Percentiles rank a stretch among this genome's conserved stretches.
Conservation (phyloP, 345 rosid species). For the Microcos paniculata region DNA sequence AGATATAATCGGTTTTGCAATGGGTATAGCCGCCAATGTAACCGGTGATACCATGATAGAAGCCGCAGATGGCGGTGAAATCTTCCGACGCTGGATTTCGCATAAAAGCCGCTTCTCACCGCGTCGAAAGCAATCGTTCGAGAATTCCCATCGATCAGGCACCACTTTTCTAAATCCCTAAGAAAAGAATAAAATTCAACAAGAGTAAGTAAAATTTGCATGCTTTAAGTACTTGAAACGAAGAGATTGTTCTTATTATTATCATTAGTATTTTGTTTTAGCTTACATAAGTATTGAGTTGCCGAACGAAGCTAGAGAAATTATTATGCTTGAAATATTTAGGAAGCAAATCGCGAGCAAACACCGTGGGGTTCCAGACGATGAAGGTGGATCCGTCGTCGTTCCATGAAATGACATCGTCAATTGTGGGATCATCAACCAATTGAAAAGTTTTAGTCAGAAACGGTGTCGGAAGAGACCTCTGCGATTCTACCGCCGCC, state of each 20-base stretch:
- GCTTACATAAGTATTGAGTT: constrained; percentile 87
- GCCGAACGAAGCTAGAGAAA: constrained; percentile 94
- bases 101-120: constrained; percentile 69
- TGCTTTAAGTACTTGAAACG: background rate
- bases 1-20: constrained; percentile 35
- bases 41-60: background rate
- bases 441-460: constrained; percentile 75
- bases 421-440: constrained; percentile 62
- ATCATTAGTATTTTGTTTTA: background rate
- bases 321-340: constrained; percentile 83
- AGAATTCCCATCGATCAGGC: constrained; percentile 96
- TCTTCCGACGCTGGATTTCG: constrained; percentile 84
- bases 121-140: constrained; percentile 70
- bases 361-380: constrained; percentile 86
- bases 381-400: constrained; percentile 81
- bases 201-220: background rate
- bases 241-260: background rate
- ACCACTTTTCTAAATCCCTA: constrained; percentile 85
- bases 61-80: constrained; percentile 24
- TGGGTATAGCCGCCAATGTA: constrained; percentile 32
- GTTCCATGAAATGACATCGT: constrained; percentile 89
- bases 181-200: background rate
- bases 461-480: constrained; percentile 82
- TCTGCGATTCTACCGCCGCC: constrained; percentile 44
- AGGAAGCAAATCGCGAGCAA: constrained; percentile 87